These are phyloP conservation scores for Durusdinium trenchii DNA, from an alignment of 73 alveolate genomes.

Conservation along the genomic window DNA sequence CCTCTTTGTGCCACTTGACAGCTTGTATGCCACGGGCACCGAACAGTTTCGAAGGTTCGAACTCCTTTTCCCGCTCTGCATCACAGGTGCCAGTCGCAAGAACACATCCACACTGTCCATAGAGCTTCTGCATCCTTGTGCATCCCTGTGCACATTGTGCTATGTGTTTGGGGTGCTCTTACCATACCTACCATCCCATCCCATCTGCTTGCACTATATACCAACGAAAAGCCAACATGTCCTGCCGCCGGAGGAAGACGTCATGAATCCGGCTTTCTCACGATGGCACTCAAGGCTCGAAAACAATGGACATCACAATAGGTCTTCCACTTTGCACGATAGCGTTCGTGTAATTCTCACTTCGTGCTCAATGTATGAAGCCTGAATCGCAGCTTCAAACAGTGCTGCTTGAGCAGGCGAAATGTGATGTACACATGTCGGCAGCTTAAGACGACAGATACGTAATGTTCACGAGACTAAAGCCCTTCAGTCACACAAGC, in stretches of 20 bases:
- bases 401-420: neutral
- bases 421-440: conserved; percentile 78
- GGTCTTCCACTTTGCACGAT: neutral
- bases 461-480: neutral
- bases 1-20: no score
- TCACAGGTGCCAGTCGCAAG: no score
- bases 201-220: neutral
- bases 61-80: no score
- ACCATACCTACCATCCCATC: no score
- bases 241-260: conserved; percentile 40
- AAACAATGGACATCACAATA: neutral
- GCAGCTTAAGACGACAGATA: neutral
- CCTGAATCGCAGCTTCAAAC: neutral
- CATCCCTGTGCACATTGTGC: no score
- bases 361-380: neutral
- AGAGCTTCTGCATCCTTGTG: no score
- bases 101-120: no score
- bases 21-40: no score
- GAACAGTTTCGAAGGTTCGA: no score
- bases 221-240: neutral
- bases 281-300: conserved; percentile 82
- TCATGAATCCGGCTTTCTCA: conserved; percentile 91
- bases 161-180: no score
- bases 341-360: neutral
- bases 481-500: neutral